These are phyloP conservation scores for Telfairia occidentalis DNA, from an alignment of 331 rosid species.

Conservation along the genomic window DNA sequence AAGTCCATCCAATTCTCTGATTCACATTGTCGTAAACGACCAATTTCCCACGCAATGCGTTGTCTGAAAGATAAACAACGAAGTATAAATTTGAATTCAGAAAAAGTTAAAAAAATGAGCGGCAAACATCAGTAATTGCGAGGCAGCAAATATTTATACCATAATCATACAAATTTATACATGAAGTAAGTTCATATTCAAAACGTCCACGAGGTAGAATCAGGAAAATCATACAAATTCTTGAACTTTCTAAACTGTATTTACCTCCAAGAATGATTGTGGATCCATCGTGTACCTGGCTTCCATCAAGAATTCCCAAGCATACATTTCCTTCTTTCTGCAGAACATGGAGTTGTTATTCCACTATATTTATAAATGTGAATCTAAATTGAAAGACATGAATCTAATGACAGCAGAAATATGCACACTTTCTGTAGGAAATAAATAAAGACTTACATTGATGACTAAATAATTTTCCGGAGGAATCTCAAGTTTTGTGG, in stretches of 20 bases:
- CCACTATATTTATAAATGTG: constrained; percentile 2
- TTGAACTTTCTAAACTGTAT: not conserved
- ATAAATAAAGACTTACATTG: constrained; percentile 32
- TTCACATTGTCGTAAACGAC: constrained; percentile 64
- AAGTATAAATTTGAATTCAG: not conserved
- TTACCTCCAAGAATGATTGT: constrained; percentile 71
- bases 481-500: constrained; percentile 45
- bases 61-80: constrained; percentile 32
- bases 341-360: constrained; percentile 13
- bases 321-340: constrained; percentile 74
- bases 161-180: too few relatives aligned
- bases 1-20: constrained; percentile 59
- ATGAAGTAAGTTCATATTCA: too few relatives aligned
- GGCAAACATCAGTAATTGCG: not conserved
- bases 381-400: not conserved
- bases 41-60: constrained; percentile 55
- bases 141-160: not conserved
- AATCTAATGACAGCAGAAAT: not conserved
- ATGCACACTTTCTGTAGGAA: not conserved
- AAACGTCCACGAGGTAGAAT: not conserved
- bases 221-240: not conserved
- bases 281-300: constrained; percentile 55
- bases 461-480: constrained; percentile 66
- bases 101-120: not conserved
- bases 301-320: constrained; percentile 70